These are phyloP conservation scores for Coleophoma crateriformis DNA, from an alignment of 2,329 filamentous ascomycete species.

Conservation along the genomic window DNA sequence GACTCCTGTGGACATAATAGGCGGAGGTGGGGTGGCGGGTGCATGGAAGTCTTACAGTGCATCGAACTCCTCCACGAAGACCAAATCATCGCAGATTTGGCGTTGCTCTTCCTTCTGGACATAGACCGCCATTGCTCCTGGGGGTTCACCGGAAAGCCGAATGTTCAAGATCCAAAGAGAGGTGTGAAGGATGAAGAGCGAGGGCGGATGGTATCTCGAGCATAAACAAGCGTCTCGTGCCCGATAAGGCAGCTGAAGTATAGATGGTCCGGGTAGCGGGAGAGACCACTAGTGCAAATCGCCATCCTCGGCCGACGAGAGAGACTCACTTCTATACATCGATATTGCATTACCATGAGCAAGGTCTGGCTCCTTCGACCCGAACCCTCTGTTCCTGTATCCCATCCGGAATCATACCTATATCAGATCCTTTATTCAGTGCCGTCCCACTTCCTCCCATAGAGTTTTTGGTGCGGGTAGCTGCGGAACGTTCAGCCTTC, in stretches of 20 bases:
- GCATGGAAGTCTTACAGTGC: constrained; percentile 2
- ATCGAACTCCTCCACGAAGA: constrained; percentile 7
- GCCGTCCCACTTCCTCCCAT: too few species aligned
- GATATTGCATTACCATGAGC: too few species aligned
- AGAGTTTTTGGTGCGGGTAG: too few species aligned
- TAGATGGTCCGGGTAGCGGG: not conserved
- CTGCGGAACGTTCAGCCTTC: too few species aligned
- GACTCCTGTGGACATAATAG: not conserved
- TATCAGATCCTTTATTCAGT: too few species aligned
- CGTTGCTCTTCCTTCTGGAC: not conserved
- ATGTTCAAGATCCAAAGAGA: too few species aligned
- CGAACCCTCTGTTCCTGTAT: too few species aligned
- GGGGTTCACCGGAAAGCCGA: too few species aligned
- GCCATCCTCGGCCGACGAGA: not conserved
- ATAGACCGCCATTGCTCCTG: not conserved
- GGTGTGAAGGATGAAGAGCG: not conserved
- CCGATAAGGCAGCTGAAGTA: not conserved
- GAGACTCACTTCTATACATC: too few species aligned
- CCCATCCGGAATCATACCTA: too few species aligned
- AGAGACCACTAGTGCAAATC: not conserved
- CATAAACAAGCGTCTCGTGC: not conserved
- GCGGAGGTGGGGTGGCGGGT: not conserved
- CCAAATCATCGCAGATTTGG: constrained; percentile 1
- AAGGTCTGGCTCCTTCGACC: too few species aligned
- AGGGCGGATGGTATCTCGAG: not conserved